A percentile compares a stretch with the other conserved stretches of the same genome.
Evolutionary conservation across 805 yeast genomes (phyloP).

Genomic region (Saccharomyces cerevisiae): DNA sequence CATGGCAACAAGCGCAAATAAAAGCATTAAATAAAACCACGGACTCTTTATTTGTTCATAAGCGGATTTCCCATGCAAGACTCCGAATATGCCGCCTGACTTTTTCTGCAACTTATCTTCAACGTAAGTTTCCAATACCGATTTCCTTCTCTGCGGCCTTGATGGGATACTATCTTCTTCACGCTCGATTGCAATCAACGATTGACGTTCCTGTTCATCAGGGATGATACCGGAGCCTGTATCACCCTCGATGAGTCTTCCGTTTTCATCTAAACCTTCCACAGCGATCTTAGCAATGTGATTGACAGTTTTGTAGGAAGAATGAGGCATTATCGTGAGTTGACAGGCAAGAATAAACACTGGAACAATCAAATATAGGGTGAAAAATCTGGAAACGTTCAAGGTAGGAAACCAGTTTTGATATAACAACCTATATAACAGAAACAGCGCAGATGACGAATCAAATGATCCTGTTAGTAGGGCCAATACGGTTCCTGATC

Average conservation of each 20-base stretch:
- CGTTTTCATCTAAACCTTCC: slow-evolving; percentile 68
- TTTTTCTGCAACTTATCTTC: slow-evolving; percentile 45
- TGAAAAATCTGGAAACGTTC: slow-evolving; percentile 53
- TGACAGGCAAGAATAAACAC: slow-evolving; percentile 68
- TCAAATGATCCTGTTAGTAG: slow-evolving; percentile 90
- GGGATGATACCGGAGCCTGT: slow-evolving; percentile 38
- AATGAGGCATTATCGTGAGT: slow-evolving; percentile 67
- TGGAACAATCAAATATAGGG: slow-evolving; percentile 64
- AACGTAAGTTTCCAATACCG: slow-evolving; percentile 59
- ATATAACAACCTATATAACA: slow-evolving; percentile 62
- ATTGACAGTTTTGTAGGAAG: slow-evolving; percentile 65
- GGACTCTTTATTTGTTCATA: slow-evolving; percentile 41
- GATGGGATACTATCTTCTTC: neutral
- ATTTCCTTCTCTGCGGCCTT: slow-evolving; percentile 33
- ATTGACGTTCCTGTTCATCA: slow-evolving; percentile 34
- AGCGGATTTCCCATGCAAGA: slow-evolving; percentile 57
- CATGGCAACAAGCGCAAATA: slow-evolving; percentile 83
- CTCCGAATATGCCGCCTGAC: slow-evolving; percentile 66
- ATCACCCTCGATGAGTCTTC: slow-evolving; percentile 37
- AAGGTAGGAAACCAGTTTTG: slow-evolving; percentile 27
- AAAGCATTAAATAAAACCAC: slow-evolving; percentile 73
- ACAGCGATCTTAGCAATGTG: slow-evolving; percentile 59
- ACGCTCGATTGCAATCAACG: slow-evolving; percentile 19
- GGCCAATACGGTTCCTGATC: slow-evolving; percentile 75
- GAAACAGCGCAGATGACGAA: slow-evolving; percentile 80